Conservation (phyloP, 768 basidiomycete species). For the Suillus weaverae region DNA sequence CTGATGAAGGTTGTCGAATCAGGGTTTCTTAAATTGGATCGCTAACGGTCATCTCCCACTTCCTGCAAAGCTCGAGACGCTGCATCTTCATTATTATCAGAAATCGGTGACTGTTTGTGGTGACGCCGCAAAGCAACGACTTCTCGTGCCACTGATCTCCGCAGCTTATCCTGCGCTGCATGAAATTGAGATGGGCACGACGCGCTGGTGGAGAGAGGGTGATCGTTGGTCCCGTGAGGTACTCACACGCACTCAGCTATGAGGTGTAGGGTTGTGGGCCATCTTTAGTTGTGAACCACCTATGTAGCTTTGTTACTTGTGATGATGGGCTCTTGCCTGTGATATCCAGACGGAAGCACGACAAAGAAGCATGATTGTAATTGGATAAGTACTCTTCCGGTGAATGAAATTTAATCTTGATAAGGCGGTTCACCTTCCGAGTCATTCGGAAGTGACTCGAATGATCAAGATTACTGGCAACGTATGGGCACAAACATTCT, state of each 20-base stretch:
- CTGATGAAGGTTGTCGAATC: neutral
- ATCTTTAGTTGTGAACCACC: neutral
- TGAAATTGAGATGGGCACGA: neutral
- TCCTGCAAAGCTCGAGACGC: neutral
- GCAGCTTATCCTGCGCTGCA: neutral
- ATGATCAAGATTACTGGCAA: neutral
- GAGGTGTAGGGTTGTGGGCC: neutral
- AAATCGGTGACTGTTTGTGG: neutral
- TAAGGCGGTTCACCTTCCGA: neutral
- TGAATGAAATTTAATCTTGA: neutral
- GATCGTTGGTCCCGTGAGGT: neutral
- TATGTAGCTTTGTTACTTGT: neutral
- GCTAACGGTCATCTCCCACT: neutral
- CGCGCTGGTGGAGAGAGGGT: neutral
- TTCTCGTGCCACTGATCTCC: neutral
- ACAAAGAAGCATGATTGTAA: neutral
- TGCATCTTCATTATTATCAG: slow-evolving; percentile 1
- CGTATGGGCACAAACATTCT: neutral
- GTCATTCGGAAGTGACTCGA: neutral
- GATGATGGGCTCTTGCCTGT: too few species aligned
- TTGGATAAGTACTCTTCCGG: neutral
- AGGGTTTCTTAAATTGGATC: neutral
- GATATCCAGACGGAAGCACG: neutral
- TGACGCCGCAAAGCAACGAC: neutral
- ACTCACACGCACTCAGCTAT: neutral